A percentile compares a stretch with the other conserved stretches of the same genome.
Conservation (phyloP, 192 early-diverging fungal genomes). For the Lobosporangium transversale region DNA sequence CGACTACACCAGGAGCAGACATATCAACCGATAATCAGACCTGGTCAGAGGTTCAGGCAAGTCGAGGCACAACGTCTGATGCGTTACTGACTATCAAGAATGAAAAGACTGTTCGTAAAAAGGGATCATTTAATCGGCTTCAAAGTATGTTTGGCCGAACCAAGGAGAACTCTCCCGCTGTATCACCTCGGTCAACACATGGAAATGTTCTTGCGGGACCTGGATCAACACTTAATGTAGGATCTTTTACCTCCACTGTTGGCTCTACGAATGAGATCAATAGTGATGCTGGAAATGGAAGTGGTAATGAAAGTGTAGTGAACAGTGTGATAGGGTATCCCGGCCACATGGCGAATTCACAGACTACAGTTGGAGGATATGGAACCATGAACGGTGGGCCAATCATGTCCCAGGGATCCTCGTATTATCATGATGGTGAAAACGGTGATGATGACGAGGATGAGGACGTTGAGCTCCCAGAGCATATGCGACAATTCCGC, state of each 20-base stretch:
- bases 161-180: constrained; percentile 28
- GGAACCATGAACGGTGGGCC: constrained; percentile 41
- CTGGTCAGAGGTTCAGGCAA: constrained; percentile 46
- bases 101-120: constrained; percentile 43
- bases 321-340: constrained; percentile 27
- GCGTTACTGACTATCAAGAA: constrained; percentile 38
- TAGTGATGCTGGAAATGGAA: background rate
- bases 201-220: background rate
- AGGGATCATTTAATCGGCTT: constrained; percentile 35
- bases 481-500: constrained; percentile 48
- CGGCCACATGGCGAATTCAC: constrained; percentile 15
- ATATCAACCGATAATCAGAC: constrained; percentile 41
- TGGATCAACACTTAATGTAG: background rate
- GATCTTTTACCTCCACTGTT: constrained; percentile 2
- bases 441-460: constrained; percentile 27
- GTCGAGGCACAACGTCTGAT: constrained; percentile 22
- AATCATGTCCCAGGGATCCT: constrained; percentile 18
- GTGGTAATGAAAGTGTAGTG: constrained; percentile 1
- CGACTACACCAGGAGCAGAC: constrained; percentile 32
- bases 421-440: constrained; percentile 20
- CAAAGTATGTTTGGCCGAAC: constrained; percentile 48
- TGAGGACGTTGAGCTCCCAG: constrained; percentile 41
- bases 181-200: constrained; percentile 18
- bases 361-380: constrained; percentile 27
- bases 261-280: background rate